Percentiles rank a stretch among this genome's conserved stretches.
phyloP scores from a whole-genome alignment of 768 basidiomycete genomes.

The Mycena crocata region DNA sequence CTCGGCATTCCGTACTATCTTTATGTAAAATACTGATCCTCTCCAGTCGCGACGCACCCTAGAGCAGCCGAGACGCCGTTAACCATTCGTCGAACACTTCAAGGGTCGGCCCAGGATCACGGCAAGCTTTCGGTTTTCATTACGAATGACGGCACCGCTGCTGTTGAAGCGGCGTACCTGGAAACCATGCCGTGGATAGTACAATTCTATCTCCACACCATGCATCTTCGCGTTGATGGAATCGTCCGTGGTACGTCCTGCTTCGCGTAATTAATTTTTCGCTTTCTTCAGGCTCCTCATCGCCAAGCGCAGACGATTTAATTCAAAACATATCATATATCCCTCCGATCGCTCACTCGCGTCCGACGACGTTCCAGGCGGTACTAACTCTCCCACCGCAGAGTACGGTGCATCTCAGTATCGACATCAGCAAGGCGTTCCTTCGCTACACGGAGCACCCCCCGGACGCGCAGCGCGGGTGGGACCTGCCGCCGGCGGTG shows the following conservation, averaged over 20 bases:
- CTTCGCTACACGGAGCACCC: constrained; percentile 95
- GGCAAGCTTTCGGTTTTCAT: constrained; percentile 74
- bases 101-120: constrained; percentile 78
- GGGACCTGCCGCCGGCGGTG: constrained; percentile 90
- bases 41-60: not conserved
- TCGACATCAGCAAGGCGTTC: constrained; percentile 86
- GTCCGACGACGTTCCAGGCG: constrained; percentile 81
- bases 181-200: constrained; percentile 96
- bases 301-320: constrained; percentile 63
- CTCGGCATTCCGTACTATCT: not conserved
- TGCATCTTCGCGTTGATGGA: constrained; percentile 65
- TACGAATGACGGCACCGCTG: constrained; percentile 62
- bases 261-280: constrained; percentile 30
- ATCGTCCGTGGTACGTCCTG: constrained; percentile 53
- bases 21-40: not conserved
- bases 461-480: constrained; percentile 93
- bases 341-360: constrained; percentile 71
- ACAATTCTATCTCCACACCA: constrained; percentile 86
- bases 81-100: constrained; percentile 73
- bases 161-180: constrained; percentile 73
- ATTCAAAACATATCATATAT: constrained; percentile 73
- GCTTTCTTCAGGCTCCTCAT: not conserved
- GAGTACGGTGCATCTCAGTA: constrained; percentile 68
- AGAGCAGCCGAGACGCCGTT: constrained; percentile 49
- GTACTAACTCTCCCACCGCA: constrained; percentile 76